These are phyloP conservation scores for Chytriomyces confervae DNA, from an alignment of 192 early-diverging fungal species.

Conservation along the genomic window DNA sequence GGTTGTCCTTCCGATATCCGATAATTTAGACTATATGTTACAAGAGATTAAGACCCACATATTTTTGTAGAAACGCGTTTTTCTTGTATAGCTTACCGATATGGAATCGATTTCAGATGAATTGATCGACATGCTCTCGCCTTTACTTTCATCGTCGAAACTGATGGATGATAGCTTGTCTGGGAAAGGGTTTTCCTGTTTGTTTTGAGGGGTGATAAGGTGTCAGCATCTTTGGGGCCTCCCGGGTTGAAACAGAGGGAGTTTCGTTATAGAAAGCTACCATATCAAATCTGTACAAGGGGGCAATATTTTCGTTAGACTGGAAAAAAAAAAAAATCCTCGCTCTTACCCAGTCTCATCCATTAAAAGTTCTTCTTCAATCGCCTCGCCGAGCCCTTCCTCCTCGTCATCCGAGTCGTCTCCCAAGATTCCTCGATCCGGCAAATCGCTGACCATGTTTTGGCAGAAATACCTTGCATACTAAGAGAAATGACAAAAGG, in stretches of 20 bases:
- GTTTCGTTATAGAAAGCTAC: too few species aligned
- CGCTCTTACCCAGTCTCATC: constrained; percentile 14
- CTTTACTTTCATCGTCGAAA: constrained; percentile 37
- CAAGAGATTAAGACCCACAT: background rate
- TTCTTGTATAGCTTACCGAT: background rate
- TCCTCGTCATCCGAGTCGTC: constrained; percentile 66
- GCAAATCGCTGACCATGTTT: constrained; percentile 71
- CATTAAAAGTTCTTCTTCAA: constrained; percentile 31
- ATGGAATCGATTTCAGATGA: constrained; percentile 23
- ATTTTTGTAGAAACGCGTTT: too few species aligned
- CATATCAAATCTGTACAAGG: constrained; percentile 16
- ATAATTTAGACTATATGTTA: background rate
- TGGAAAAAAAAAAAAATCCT: background rate
- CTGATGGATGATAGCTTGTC: constrained; percentile 45
- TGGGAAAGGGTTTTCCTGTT: constrained; percentile 44
- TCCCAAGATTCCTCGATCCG: constrained; percentile 66
- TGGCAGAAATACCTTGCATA: constrained; percentile 75
- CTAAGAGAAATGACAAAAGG: constrained; percentile 37
- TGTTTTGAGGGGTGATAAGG: background rate
- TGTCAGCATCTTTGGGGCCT: too few species aligned
- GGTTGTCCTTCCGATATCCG: background rate
- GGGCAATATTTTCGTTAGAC: background rate
- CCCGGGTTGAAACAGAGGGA: background rate
- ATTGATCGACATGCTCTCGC: background rate
- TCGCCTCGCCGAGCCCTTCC: constrained; percentile 55